Evolutionary conservation across 495 filamentous ascomycete species (phyloP).

Genomic region (Aspergillus coremiiformis): DNA sequence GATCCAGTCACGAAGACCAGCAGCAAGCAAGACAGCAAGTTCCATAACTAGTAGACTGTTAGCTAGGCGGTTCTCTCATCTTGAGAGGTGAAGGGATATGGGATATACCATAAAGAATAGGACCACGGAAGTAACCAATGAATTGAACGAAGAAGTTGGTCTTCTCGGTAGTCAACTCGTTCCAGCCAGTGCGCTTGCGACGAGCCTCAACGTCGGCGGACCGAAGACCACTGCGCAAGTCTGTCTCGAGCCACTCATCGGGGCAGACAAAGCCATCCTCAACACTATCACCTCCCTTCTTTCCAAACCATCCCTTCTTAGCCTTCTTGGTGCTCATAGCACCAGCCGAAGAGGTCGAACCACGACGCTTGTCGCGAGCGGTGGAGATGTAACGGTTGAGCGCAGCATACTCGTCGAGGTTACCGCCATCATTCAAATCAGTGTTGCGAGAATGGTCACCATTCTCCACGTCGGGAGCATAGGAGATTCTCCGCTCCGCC

Average conservation of each 20-base stretch:
- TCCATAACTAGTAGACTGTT: slow-evolving; percentile 59
- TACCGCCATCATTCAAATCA: slow-evolving; percentile 25
- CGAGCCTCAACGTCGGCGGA: slow-evolving; percentile 53
- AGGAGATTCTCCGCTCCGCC: slow-evolving; percentile 49
- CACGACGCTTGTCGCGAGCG: slow-evolving; percentile 53
- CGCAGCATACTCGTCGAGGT: slow-evolving; percentile 46
- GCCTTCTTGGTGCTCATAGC: slow-evolving; percentile 32
- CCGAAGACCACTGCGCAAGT: slow-evolving; percentile 56
- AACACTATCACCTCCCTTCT: slow-evolving; percentile 25
- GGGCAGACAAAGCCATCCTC: slow-evolving; percentile 49
- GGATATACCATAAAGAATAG: slow-evolving; percentile 77
- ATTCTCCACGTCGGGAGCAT: slow-evolving; percentile 47
- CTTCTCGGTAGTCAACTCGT: slow-evolving; percentile 71
- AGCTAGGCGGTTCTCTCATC: background rate
- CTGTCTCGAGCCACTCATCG: slow-evolving; percentile 66
- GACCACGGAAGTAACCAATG: slow-evolving; percentile 71
- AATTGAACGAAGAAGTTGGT: slow-evolving; percentile 71
- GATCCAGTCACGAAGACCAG: slow-evolving; percentile 76
- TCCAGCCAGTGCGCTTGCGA: slow-evolving; percentile 61
- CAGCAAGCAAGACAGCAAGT: slow-evolving; percentile 70
- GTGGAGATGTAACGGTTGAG: slow-evolving; percentile 61
- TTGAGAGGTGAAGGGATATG: slow-evolving; percentile 2
- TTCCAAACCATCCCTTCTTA: slow-evolving; percentile 53
- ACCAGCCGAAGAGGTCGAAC: slow-evolving; percentile 46
- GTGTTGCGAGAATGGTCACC: slow-evolving; percentile 36